A percentile compares a stretch with the other conserved stretches of the same genome.
Conservation (phyloP, 352 stramenopile species). For the Phytophthora tubulina region DNA sequence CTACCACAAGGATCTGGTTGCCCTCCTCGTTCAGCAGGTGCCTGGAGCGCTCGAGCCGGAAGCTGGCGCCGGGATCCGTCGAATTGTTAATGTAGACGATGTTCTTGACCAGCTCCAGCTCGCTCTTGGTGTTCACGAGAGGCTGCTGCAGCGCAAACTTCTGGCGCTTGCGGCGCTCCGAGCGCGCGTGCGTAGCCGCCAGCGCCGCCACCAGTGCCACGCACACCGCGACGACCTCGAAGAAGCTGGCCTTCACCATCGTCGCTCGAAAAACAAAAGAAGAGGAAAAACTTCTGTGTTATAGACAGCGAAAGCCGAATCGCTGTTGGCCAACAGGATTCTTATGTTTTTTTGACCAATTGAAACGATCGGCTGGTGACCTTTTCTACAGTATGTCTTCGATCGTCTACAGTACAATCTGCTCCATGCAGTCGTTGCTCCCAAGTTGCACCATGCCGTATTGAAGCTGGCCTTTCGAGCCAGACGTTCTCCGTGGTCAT, state of each 20-base stretch:
- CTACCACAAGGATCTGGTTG: constrained; percentile 90
- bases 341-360: constrained; percentile 21
- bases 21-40: constrained; percentile 59
- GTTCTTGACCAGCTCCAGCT: constrained; percentile 86
- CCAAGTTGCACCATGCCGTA: too few species aligned
- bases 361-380: background rate
- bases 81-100: constrained; percentile 88
- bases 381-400: too few species aligned
- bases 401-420: too few species aligned
- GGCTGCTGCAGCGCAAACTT: constrained; percentile 57
- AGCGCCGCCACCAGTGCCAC: constrained; percentile 59
- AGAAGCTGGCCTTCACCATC: constrained; percentile 59
- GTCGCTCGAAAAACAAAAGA: background rate
- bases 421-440: too few species aligned
- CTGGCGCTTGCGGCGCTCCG: constrained; percentile 51
- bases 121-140: constrained; percentile 58
- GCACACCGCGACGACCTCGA: constrained; percentile 61
- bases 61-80: constrained; percentile 50
- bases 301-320: constrained; percentile 11
- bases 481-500: too few species aligned
- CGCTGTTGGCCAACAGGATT: background rate
- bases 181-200: constrained; percentile 54
- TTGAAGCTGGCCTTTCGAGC: too few species aligned
- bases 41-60: constrained; percentile 52
- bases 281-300: constrained; percentile 1